Percentiles rank a stretch among this genome's conserved stretches.
Evolutionary conservation across 2,329 filamentous ascomycete species (phyloP).

Genomic region (Paecilomyces formosus): DNA sequence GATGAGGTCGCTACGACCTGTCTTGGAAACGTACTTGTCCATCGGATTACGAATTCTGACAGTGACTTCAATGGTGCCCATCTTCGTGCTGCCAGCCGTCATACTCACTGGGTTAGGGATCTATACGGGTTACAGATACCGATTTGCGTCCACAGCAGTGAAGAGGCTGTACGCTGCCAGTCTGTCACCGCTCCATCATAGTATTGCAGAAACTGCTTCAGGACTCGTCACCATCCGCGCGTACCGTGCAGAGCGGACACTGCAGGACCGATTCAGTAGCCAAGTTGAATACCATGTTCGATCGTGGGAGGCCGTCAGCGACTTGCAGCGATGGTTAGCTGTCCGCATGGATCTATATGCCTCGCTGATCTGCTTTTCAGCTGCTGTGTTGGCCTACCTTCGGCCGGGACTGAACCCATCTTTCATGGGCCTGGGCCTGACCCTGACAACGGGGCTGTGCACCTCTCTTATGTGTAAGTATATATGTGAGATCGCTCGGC

Average conservation of each 20-base stretch:
- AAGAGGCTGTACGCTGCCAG: slow-evolving; percentile 9
- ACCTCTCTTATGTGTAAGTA: slow-evolving; percentile 6
- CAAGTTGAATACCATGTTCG: slow-evolving; percentile 6
- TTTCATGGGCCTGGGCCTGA: slow-evolving; percentile 7
- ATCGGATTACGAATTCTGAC: slow-evolving; percentile 8
- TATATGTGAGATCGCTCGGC: no score
- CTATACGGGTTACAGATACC: slow-evolving; percentile 7
- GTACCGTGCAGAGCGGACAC: slow-evolving; percentile 5
- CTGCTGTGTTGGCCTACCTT: slow-evolving; percentile 3
- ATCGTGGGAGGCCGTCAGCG: slow-evolving; percentile 9
- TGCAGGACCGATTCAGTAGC: slow-evolving; percentile 5
- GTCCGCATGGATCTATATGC: slow-evolving; percentile 10
- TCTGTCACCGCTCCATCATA: slow-evolving; percentile 7
- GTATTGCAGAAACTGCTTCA: slow-evolving; percentile 6
- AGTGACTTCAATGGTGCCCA: slow-evolving; percentile 7
- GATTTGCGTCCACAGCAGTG: slow-evolving; percentile 7
- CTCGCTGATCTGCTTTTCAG: slow-evolving; percentile 7
- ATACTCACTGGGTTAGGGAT: slow-evolving; percentile 4
- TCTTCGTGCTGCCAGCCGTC: slow-evolving; percentile 9
- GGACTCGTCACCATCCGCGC: slow-evolving; percentile 8
- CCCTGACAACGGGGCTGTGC: slow-evolving; percentile 6
- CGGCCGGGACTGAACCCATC: slow-evolving; percentile 4
- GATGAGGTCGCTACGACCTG: slow-evolving; percentile 6
- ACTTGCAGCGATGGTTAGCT: slow-evolving; percentile 9
- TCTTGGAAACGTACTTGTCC: slow-evolving; percentile 9